Evolutionary conservation across 805 yeast genomes (phyloP), one percentile per base, ranked within the genome.

Genomic region (Kodamaea leandrae): DNA sequence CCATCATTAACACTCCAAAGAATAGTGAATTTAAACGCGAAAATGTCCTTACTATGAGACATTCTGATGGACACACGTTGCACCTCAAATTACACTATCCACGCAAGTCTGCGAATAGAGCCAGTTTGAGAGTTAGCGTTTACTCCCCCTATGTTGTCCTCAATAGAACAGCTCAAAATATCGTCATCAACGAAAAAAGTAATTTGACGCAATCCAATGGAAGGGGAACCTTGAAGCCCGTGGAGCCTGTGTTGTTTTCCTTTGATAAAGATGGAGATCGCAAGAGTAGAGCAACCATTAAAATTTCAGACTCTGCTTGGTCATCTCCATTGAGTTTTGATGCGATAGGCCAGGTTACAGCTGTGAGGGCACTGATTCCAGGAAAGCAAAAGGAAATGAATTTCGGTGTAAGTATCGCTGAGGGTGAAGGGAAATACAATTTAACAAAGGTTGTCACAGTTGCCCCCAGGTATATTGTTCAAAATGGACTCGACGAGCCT

Each of bases 401-500:
- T 53, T 64, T 90, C 9, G 98, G 98, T 10, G 62, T 90, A 19
- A 70, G 77, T 20, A 77, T 87, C 9, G 61, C 74, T 0, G 97
- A 89, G 50, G 99, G 98, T 14, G 80, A 79, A 47, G 98, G 97
- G 2, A 81, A 80, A 45, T 91, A 86, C 59, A 74, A 78, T 40
- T 57, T 85, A 46, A 77, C 95, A 0, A 88, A 87, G 54, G 81
- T 90, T 23, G 78, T 93, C 3, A 80, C 85, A 1, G 63, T 93
- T 19, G 70, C 90, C 0, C 99, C 99, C 2, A 71, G 99, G 32
- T 95, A 82, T 54, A 71, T 91, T 23, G 54, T 93, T 23, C 71
- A 78, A 42, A 93, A 89, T 58, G 70, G 72, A 36, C 63, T 84
- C 20, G 68, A 63, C 1, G 76, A 75, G 34, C 71, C 77, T 0